Base-by-base conservation (phyloP, 345 rosid species). In the Brassica rapa region DNA sequence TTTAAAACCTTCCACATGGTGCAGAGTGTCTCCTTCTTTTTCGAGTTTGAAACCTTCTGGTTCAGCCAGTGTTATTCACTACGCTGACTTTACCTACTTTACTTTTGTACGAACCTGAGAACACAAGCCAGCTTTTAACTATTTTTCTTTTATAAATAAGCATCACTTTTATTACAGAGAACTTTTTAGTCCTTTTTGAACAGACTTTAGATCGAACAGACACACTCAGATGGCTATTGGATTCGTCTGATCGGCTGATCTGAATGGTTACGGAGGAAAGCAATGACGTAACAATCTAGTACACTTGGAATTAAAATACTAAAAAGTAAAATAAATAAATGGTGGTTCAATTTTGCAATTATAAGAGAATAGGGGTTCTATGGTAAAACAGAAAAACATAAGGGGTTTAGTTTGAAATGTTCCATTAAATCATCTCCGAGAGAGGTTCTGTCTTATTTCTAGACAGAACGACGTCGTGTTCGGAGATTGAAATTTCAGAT, bases 401-500 rank as follows among this genome's bases (percentile, higher is more conserved):
- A 0, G 15, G 70, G 70, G 33, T n/a, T n/a, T n/a, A n/a, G n/a
- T n/a, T n/a, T n/a, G n/a, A n/a, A n/a, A n/a, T n/a, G n/a, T n/a
- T n/a, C n/a, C n/a, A n/a, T n/a, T n/a, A n/a, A n/a, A n/a, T n/a
- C n/a, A n/a, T n/a, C n/a, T n/a, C n/a, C n/a, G n/a, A n/a, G n/a
- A n/a, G n/a, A n/a, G n/a, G n/a, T n/a, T n/a, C n/a, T n/a, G n/a
- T n/a, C n/a, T n/a, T n/a, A n/a, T n/a, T n/a, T n/a, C n/a, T n/a
- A n/a, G 67, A 74, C 83, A 63, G 62, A 74, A 74, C 79, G 72
- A 64, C 76, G 72, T 81, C 80, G n/a, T n/a, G n/a, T n/a, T n/a
- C 70, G 80, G 80, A 76, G 83, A 75, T 75, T 71, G 83, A 51
- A 49, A 41, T 49, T 66, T 66, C 49, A 72, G 83, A 81, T 80